Base-by-base conservation (phyloP, 768 basidiomycete species). In the Hypholoma fasciculare region DNA sequence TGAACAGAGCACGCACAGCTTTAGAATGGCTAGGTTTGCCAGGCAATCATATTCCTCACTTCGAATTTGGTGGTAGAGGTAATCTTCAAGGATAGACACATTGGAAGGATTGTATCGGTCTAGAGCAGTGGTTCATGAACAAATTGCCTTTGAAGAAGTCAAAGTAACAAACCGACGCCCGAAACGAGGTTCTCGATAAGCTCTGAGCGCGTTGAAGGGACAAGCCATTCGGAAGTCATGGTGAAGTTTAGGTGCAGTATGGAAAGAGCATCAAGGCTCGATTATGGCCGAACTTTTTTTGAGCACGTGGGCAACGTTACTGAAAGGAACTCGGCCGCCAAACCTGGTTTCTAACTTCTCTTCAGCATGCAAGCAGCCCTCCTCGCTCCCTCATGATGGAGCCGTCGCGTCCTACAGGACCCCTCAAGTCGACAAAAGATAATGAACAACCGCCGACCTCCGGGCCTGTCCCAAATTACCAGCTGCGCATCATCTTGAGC, bases 101-200 rank as follows among this genome's bases (percentile, higher is more conserved):
- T 98, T 98, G 52, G 89, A 88, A 43, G 96, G 96, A 76, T 98
- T 98, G 75, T 98, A 98, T 58, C 96, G 89, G 79, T 98, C 96
- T 97, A 58, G 20, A 17, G 30, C 7, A 16, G 27, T 12, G 46
- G 40, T 52, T 36, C 47, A 57, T 54, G 8, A 50, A 53, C 30
- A 50, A 52, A 51, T 57, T 57, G 27, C 52, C 40, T 16, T 30
- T 53, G 13, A 7, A 46, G 12, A 46, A 34, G 20, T 48, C 8
- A 42, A 34, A 23, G 49, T 14, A 17, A 72, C 91, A 63, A 60
- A 92, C 92, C 93, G 48, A 95, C 93, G 44, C 93, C 93, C 20
- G 90, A 92, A 23, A 95, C 93, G 19, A 98, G 84, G 65, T 90
- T 88, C 68, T 96, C 92, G 57, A 98, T 96, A 66, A 92, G 82